Percentiles rank a stretch among this genome's conserved stretches.
phyloP scores from a whole-genome alignment of 2,329 filamentous ascomycete genomes.

The Ustilaginoidea virens region DNA sequence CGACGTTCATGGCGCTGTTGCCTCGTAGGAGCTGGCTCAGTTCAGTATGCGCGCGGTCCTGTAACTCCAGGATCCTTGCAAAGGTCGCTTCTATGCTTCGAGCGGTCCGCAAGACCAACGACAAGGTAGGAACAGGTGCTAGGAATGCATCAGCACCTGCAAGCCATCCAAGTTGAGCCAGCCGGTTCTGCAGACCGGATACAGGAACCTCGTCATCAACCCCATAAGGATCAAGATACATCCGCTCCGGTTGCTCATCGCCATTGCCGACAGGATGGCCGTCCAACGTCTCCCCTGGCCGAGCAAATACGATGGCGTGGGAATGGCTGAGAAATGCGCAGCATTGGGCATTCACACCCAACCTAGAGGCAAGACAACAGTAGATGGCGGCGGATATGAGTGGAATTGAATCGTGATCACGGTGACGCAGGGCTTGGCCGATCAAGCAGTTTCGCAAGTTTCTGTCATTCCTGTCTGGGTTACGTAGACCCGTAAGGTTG shows the following conservation, averaged over 20 bases:
- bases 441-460: conserved; percentile 79
- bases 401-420: conserved; percentile 65
- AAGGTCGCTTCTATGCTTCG: conserved; percentile 69
- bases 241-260: conserved; percentile 26
- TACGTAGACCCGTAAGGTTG: conserved; percentile 55
- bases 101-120: conserved; percentile 55
- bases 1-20: conserved; percentile 26
- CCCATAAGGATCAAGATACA: conserved; percentile 77
- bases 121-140: conserved; percentile 43
- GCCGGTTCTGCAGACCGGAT: conserved; percentile 39
- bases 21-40: conserved; percentile 20
- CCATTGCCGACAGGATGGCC: conserved; percentile 22
- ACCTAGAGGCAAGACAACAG: conserved; percentile 57
- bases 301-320: conserved; percentile 58
- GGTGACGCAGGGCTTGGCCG: conserved; percentile 59
- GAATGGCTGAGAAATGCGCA: conserved; percentile 78
- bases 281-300: conserved; percentile 44
- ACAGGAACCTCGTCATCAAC: conserved; percentile 50
- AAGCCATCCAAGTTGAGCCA: conserved; percentile 34
- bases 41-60: conserved; percentile 12
- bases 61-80: conserved; percentile 13
- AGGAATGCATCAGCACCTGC: conserved; percentile 36
- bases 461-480: conserved; percentile 53
- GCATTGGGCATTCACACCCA: conserved; percentile 63
- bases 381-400: conserved; percentile 80